Conservation (phyloP, 2,329 filamentous ascomycete species). For the Aspergillus proliferans region DNA sequence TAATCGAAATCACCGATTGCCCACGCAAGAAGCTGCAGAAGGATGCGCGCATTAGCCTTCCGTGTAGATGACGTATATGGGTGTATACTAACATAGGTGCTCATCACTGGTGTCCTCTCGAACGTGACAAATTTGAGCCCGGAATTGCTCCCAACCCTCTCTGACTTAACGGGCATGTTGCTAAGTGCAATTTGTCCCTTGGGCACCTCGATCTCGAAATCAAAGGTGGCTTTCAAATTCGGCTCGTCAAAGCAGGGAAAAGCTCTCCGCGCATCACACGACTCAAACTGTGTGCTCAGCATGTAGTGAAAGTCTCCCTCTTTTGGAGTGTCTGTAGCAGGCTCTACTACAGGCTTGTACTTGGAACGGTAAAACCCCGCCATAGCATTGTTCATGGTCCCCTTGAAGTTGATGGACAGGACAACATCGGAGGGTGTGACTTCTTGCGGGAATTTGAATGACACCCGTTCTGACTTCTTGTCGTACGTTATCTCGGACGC, state of each 20-base stretch:
- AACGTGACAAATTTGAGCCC: conserved; percentile 65
- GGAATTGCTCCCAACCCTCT: conserved; percentile 60
- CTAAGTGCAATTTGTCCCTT: conserved; percentile 81
- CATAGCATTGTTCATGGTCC: conserved; percentile 83
- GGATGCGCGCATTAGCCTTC: neutral
- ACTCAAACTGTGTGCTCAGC: conserved; percentile 96
- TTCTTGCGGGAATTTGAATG: conserved; percentile 67
- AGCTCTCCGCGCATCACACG: conserved; percentile 86
- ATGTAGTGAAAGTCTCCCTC: conserved; percentile 62
- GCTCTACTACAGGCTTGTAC: conserved; percentile 73
- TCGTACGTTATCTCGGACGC: conserved; percentile 71
- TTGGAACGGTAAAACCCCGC: conserved; percentile 89
- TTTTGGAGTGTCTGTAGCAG: conserved; percentile 70
- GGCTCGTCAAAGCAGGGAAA: conserved; percentile 99
- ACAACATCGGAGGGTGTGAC: conserved; percentile 63
- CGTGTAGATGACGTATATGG: neutral
- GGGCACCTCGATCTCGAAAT: conserved; percentile 87
- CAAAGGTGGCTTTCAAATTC: conserved; percentile 92
- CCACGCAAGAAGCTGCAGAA: conserved; percentile 74
- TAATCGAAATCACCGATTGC: conserved; percentile 96
- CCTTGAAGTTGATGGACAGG: conserved; percentile 68
- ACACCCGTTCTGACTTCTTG: conserved; percentile 74
- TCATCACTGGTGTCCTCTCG: conserved; percentile 82
- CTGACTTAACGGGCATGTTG: conserved; percentile 87
- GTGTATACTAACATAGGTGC: conserved; percentile 57